Evolutionary conservation across 2,329 filamentous ascomycete genomes (phyloP).

Genomic region (Neonectria faginata): DNA sequence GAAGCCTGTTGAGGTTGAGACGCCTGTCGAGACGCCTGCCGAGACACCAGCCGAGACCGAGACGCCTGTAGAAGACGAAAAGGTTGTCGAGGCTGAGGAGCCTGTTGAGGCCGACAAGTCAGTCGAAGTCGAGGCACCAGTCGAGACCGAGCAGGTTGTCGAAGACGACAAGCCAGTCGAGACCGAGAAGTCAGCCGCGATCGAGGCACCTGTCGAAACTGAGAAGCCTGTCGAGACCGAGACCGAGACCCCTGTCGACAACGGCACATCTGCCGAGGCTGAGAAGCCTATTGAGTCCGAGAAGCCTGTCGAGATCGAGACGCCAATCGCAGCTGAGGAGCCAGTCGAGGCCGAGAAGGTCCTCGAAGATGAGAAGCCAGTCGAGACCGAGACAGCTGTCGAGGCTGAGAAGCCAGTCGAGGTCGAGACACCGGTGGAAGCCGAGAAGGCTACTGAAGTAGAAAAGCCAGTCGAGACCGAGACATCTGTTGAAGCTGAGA

Average conservation of each 20-base stretch:
- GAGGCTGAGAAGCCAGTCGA: too few species aligned
- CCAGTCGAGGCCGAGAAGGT: too few species aligned
- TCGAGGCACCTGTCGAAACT: neutral
- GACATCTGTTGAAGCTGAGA: neutral
- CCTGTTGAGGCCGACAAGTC: conserved; percentile 1
- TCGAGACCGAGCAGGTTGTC: too few species aligned
- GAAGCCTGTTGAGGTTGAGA: conserved; percentile 2
- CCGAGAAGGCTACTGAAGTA: too few species aligned
- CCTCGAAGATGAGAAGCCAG: too few species aligned
- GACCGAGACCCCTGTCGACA: neutral
- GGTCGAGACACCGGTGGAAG: too few species aligned
- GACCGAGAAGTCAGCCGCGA: too few species aligned
- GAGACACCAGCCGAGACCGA: conserved; percentile 8
- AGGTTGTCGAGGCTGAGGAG: neutral
- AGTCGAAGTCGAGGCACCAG: neutral
- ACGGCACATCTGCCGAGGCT: neutral
- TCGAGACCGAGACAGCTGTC: too few species aligned
- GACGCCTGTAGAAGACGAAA: neutral
- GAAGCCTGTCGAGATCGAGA: too few species aligned
- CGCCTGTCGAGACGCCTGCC: neutral
- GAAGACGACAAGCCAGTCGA: too few species aligned
- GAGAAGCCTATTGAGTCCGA: neutral
- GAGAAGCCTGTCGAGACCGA: neutral
- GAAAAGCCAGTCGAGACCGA: neutral
- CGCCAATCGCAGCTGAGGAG: too few species aligned